Base-by-base conservation (phyloP, 257 asterid genomes). In the Marsdenia floribunda region DNA sequence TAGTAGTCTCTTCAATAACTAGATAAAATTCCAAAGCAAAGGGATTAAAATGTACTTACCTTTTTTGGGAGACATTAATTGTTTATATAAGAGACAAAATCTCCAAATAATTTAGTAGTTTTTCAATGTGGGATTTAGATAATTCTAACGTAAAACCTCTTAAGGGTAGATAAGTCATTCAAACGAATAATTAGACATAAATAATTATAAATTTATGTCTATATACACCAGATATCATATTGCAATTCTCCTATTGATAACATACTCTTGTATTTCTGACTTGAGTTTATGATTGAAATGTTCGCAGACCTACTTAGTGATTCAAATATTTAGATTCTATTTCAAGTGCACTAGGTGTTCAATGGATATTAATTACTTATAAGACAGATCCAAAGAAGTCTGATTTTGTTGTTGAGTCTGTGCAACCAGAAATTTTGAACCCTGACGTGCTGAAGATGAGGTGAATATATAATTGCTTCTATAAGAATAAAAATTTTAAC, bases 311-410 rank as follows among this genome's bases (percentile, higher is more conserved):
- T 93, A 91, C 74, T 72, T 91, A 83, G 97, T 96, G 24, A 92
- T 91, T 68, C 98, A 91, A 83, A 86, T 93, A 38, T 89, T 90
- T 78, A 87, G 97, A 73, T 93, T 93, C 79, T 91, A 93, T 79
- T 88, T 93, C 72, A 91, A 91, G 84, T 91, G 97, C 78, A 91
- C 97, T 3, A 91, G 81, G 81, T 93, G 97, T 79, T 91, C 97
- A 0, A 91, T 96, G 0, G 98, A 94, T n/a, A n/a, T n/a, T n/a
- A 82, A 86, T 90, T 19, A 86, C 97, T 2, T 90, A 85, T 75
- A 91, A 91, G 88, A 91, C 97, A 9, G 98, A 94, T 81, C 97
- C 98, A 44, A 92, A 89, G 61, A 91, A 94, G 83, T 94, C 97
- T 0, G 96, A 94, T 77, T 94, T 91, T 71, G 66, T 87, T 44